Base-by-base conservation (phyloP, 768 basidiomycete genomes). In the Tephrocybe sp. region DNA sequence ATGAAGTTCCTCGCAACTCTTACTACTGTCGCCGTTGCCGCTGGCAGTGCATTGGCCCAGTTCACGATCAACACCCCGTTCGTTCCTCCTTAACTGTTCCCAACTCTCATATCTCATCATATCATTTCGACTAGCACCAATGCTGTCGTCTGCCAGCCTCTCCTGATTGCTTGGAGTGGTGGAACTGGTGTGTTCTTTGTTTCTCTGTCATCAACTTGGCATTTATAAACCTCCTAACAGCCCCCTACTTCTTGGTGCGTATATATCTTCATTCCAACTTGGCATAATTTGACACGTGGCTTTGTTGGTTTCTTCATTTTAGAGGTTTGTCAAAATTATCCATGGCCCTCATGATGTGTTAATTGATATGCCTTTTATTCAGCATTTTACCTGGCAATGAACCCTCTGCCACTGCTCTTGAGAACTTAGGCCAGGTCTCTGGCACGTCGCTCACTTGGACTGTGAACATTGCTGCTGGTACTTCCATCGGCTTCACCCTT, bases 31-130 rank as follows among this genome's bases (percentile, higher is more conserved):
- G 68, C 68, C 38, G 66, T 80, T 57, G 63, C 76, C 55, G 71
- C 68, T 40, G 64, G 67, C 44, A 65, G 66, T 30, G 80, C 66
- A 43, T 36, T 72, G 20, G 83, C 78, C 60, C 54, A 55, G 26
- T 61, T 83, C 57, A 68, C 58, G 0, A 72, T 90, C 64, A 84
- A 87, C 64, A 92, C 89, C 33, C 89, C 89, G 88, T 89, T 57
- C 62, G 87, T 76, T 16, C 53, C 20, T 30, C 33, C 32, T 43
- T 32, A 19, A 14, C 13, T 38, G 42, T 32, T 31, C 31, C 12
- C 26, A 31, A 23, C 22, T 6, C 35, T 19, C 22, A 32, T 34
- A 2, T 43, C 32, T 41, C 9, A 54, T 54, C 54, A 45, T 41
- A 33, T 49, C 56, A 38, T 36, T 35, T 22, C 57, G 38, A 55